Evolutionary conservation across 495 filamentous ascomycete genomes (phyloP), one percentile per base, ranked within the genome.

Genomic region (Letharia columbiana): DNA sequence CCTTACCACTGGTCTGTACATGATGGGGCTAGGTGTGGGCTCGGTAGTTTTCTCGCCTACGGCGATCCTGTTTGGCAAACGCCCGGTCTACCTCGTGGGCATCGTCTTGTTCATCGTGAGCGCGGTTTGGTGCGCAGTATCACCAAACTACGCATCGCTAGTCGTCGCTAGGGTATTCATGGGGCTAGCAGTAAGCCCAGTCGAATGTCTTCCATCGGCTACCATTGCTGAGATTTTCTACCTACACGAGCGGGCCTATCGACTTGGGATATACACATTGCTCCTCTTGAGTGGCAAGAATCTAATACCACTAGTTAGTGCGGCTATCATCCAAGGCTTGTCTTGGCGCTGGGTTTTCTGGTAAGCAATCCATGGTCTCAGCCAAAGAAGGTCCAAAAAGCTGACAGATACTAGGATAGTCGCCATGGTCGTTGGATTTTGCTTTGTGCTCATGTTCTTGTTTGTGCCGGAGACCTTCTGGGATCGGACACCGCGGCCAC

Each of bases 221-320:
- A 96, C 92, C 1, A 91, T 98, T 68, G 92, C 92, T 11, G 94
- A 98, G 75, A 97, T 98, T 68, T 98, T 91, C 78, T 97, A 96
- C 72, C 79, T 98, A 23, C 94, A 98, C 68, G 94, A 98, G 77
- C 81, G 93, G 52, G 94, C 94, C 3, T 98, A 92, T 72, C 88
- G 94, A 12, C 84, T 98, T 44, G 94, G 94, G n/a, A 91, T 97
- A 31, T 98, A 98, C 73, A 96, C 93, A 0, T 76, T 98, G 15
- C 75, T 97, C 4, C 80, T 97, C 17, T 83, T 98, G 1, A 90
- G 92, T 15, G 94, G 94, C 20, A 98, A 97, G 79, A 98, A 98
- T 69, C 73, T 98, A 49, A 82, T 96, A 23, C 94, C 94, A 20
- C 75, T 98, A 60, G 89, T 91, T 11, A 92, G 89, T 75, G 94